Conservation (phyloP, 2,329 filamentous ascomycete genomes). For the Elsinoe perseae region DNA sequence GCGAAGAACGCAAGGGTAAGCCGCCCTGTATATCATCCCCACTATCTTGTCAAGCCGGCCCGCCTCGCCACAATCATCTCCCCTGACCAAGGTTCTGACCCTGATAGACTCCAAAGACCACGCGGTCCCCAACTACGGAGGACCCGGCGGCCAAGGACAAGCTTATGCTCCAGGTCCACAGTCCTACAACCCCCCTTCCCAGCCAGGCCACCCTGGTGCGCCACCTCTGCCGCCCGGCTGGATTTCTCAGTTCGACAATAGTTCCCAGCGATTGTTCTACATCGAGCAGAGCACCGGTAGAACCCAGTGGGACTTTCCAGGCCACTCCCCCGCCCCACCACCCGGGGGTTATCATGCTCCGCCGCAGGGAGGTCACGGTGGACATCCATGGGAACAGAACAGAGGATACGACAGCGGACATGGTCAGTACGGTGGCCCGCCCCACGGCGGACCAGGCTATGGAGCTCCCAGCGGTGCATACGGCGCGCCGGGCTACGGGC, state of each 20-base stretch:
- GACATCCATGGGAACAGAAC: not conserved
- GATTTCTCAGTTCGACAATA: constrained; percentile 56
- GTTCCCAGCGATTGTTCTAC: constrained; percentile 57
- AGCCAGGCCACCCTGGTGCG: constrained; percentile 24
- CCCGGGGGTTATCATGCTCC: constrained; percentile 24
- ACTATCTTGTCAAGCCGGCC: constrained; percentile 21
- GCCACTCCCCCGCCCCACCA: constrained; percentile 24
- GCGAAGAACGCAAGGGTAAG: constrained; percentile 22
- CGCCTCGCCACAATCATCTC: constrained; percentile 24
- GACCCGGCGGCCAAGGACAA: not conserved
- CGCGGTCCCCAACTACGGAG: too few relatives aligned
- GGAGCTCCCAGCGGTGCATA: constrained; percentile 21
- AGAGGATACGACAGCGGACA: not conserved
- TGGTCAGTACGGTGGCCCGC: not conserved
- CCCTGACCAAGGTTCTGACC: too few relatives aligned
- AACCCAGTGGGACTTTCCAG: constrained; percentile 57
- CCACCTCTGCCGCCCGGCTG: constrained; percentile 55
- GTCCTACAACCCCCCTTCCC: constrained; percentile 24
- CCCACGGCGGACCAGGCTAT: constrained; percentile 10
- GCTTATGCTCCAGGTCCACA: constrained; percentile 20
- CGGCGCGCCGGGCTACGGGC: constrained; percentile 25
- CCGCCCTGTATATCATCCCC: constrained; percentile 18
- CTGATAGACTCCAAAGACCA: constrained; percentile 26
- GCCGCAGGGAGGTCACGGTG: constrained; percentile 20
- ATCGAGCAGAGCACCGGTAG: constrained; percentile 53